phyloP scores from a whole-genome alignment of 2,329 filamentous ascomycete species.

The Ustulina deusta region DNA sequence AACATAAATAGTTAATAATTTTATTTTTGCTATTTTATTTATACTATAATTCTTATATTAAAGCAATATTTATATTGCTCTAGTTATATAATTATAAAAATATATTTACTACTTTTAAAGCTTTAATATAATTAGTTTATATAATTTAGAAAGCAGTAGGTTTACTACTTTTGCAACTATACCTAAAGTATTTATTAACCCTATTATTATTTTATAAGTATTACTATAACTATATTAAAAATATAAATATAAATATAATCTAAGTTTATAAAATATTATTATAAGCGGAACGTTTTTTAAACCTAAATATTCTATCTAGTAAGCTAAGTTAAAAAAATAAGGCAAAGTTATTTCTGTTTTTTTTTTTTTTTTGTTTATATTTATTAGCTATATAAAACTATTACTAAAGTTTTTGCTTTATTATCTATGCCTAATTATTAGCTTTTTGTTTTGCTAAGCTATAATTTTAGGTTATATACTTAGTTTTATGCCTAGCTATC shows the following conservation, averaged over 20 bases:
- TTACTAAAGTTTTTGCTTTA: too few relatives aligned
- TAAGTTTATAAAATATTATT: background rate
- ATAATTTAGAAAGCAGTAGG: background rate
- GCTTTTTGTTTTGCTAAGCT: too few relatives aligned
- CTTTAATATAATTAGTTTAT: conserved; percentile 1
- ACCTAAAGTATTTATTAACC: too few relatives aligned
- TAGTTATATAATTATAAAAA: background rate
- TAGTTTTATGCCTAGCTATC: too few relatives aligned
- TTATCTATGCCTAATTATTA: too few relatives aligned
- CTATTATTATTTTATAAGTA: background rate
- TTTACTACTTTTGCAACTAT: background rate
- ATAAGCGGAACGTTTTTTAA: background rate
- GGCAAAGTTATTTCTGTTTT: background rate
- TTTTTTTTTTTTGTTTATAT: background rate
- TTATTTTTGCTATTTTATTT: background rate
- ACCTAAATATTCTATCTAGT: background rate
- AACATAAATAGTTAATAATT: conserved; percentile 5
- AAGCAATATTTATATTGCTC: background rate
- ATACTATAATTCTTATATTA: conserved; percentile 2
- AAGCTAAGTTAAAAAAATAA: background rate
- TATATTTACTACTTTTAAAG: background rate
- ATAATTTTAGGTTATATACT: too few relatives aligned
- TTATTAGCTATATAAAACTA: background rate
- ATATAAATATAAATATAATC: background rate
- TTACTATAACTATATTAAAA: background rate